Evolutionary conservation across 202 grass and related monocot genomes (phyloP).

Genomic region (Setaria viridis): DNA sequence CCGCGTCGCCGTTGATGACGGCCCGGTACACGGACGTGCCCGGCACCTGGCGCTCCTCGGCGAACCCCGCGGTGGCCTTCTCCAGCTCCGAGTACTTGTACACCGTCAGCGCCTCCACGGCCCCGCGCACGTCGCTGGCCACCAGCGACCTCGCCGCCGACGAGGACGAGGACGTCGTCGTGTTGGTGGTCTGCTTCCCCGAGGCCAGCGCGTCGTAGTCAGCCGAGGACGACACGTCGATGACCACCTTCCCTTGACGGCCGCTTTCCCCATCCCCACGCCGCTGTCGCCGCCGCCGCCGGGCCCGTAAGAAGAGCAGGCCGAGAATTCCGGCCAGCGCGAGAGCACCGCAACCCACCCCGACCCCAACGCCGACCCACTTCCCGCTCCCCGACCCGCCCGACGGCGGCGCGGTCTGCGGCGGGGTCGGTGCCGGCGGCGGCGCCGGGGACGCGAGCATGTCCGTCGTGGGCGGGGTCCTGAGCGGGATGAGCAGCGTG

Average conservation of each 20-base stretch:
- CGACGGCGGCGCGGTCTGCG: conserved; percentile 3
- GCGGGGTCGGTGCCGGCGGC: conserved; percentile 38
- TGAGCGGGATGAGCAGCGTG: conserved; percentile 77
- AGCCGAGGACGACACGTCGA: conserved; percentile 34
- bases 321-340: conserved; percentile 35
- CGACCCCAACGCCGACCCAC: conserved; percentile 62
- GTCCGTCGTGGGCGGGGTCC: conserved; percentile 58
- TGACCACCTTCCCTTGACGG: conserved; percentile 17
- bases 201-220: conserved; percentile 54
- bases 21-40: conserved; percentile 68
- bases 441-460: conserved; percentile 52
- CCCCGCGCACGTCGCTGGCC: conserved; percentile 56
- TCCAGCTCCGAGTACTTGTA: conserved; percentile 77
- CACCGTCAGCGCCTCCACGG: conserved; percentile 68
- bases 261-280: not conserved
- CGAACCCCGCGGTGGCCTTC: conserved; percentile 66
- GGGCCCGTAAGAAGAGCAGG: conserved; percentile 32
- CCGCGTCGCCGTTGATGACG: conserved; percentile 78
- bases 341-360: conserved; percentile 54
- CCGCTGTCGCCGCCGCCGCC: conserved; percentile 21
- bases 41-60: conserved; percentile 55
- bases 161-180: conserved; percentile 17
- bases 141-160: conserved; percentile 35
- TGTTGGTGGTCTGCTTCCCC: conserved; percentile 24
- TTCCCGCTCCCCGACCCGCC: conserved; percentile 37